Base-by-base conservation (phyloP, 306 rosid genomes). In the Quercus ilex region DNA sequence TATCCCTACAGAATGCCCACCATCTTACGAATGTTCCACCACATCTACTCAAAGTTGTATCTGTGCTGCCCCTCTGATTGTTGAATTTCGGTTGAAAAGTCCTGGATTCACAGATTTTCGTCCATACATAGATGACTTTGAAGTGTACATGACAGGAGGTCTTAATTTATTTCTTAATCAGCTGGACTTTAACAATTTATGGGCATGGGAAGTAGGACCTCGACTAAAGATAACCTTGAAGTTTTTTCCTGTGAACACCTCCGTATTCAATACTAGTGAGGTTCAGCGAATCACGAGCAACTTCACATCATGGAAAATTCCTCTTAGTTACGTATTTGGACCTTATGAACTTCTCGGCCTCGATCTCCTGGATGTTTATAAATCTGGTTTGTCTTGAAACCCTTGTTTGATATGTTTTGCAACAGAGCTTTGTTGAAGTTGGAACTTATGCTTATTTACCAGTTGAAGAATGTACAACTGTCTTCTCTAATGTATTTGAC, bases 1-100 rank as follows among this genome's bases (percentile, higher is more conserved):
- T 80, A 75, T 0, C 4, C 46, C 4, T 80, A 84, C 82, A 79
- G 33, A 82, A 69, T 95, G 99, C 68, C 98, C 99, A 33, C 14
- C 23, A 55, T 84, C 58, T 84, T 95, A 71, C 60, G 96, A 95
- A 92, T 87, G 73, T 62, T 90, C 80, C 18, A 90, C 89, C 26
- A 75, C 78, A 53, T 84, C 92, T n/a, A 85, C 90, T 49, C 59
- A 31, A 71, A 80, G 41, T 41, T 95, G 99, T 88, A 86, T 70
- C 82, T 95, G 99, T 80, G 94, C 97, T 59, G 84, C 88, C 64
- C 99, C 99, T 28, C 77, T 94, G 51, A 85, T 85, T 79, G 71
- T 94, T 74, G 91, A 90, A 62, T 94, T 91, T 82, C 88, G 97
- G 78, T 90, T 94, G 59, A 94, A 94, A 87, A 94, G 99, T 60